Percentiles rank a stretch among this genome's conserved stretches.
phyloP scores from a whole-genome alignment of 495 filamentous ascomycete genomes.

The Xylaria palmicola region DNA sequence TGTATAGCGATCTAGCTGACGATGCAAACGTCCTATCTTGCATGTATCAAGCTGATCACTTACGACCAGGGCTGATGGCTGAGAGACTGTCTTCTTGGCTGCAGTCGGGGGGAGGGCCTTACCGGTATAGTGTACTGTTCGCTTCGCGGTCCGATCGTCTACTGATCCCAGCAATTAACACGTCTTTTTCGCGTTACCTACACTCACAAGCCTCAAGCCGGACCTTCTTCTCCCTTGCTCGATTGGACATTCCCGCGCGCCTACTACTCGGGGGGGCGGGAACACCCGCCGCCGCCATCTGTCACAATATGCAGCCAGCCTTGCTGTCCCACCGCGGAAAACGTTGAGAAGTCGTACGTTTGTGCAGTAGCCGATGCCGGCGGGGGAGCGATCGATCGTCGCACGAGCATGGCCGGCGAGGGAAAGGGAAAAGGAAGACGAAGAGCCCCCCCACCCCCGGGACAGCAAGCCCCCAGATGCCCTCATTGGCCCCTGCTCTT shows the following conservation, averaged over 20 bases:
- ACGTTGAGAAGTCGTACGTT: neutral
- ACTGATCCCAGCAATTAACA: conserved; percentile 2
- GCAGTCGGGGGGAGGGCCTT: neutral
- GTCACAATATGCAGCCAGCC: conserved; percentile 1
- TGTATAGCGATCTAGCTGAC: no score
- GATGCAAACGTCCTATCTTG: no score
- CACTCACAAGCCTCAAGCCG: conserved; percentile 1
- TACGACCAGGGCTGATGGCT: no score
- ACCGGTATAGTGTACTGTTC: neutral
- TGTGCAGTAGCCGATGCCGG: conserved; percentile 3
- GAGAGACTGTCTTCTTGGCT: neutral
- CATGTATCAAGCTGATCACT: no score
- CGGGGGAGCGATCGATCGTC: neutral
- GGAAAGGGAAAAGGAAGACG: no score
- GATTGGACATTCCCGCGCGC: conserved; percentile 7
- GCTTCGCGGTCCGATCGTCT: neutral
- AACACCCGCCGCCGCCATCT: conserved; percentile 6
- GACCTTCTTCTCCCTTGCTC: neutral
- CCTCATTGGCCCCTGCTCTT: neutral
- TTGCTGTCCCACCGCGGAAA: neutral
- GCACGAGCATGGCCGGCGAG: neutral
- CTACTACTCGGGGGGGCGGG: neutral
- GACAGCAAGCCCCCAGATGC: no score
- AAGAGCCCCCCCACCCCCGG: no score
- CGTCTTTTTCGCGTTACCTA: no score